phyloP scores from a whole-genome alignment of 202 grass and related monocot species.

The Sporobolus alterniflorus region DNA sequence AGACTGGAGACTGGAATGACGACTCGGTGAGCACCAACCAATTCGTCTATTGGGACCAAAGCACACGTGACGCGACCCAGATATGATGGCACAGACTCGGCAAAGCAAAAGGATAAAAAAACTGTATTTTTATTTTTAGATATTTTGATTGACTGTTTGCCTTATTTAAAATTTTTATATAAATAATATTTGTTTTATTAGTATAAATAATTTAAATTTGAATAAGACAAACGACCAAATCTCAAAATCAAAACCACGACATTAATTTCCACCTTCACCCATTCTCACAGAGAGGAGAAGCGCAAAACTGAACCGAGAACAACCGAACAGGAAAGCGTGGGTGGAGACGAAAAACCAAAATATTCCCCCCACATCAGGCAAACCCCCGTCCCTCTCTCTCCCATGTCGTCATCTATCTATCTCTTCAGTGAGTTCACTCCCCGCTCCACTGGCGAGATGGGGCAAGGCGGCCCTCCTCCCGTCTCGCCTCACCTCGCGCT shows the following conservation, averaged over 20 bases:
- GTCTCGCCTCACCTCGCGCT: constrained; percentile 41
- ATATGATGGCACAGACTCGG: constrained; percentile 21
- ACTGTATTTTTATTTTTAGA: no score
- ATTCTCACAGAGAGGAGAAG: not conserved
- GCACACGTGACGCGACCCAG: constrained; percentile 41
- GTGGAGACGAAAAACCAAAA: constrained; percentile 27
- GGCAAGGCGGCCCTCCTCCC: constrained; percentile 34
- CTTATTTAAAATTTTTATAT: no score
- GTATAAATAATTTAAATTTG: no score
- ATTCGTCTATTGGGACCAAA: constrained; percentile 6
- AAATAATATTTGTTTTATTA: no score
- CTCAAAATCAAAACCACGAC: constrained; percentile 24
- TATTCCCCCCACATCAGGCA: constrained; percentile 18
- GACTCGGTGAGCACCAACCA: constrained; percentile 8
- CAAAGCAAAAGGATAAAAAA: constrained; percentile 27
- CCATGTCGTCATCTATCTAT: constrained; percentile 16
- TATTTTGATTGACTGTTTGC: no score
- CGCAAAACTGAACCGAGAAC: not conserved
- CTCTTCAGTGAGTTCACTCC: no score
- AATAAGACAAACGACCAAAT: no score
- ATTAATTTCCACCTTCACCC: constrained; percentile 25
- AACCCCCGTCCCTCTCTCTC: constrained; percentile 22
- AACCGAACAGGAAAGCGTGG: constrained; percentile 11
- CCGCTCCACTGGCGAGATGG: constrained; percentile 43
- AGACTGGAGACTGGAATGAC: constrained; percentile 11